Base-by-base conservation (phyloP, 495 filamentous ascomycete species). In the Trichodelitschia bisporula region DNA sequence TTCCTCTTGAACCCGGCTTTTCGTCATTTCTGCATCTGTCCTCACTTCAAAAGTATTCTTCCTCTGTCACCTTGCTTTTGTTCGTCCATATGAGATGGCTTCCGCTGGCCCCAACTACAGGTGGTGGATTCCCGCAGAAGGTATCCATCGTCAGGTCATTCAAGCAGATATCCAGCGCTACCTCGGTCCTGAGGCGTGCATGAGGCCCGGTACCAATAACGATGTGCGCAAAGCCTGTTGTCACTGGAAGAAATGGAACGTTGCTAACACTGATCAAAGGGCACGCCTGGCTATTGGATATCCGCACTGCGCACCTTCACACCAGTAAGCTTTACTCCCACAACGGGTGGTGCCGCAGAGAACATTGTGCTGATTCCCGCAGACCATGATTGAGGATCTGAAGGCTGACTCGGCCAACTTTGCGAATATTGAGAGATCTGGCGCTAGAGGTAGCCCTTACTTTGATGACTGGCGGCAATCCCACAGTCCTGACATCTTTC, bases 121-220 rank as follows among this genome's bases (percentile, higher is more conserved):
- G 9, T 54, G 50, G 50, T 91, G 89, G 50, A 68, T 84, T 32
- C 72, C 73, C 15, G 77, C 76, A 39, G 76, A 86, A 40, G 79
- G 80, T 43, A 92, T 92, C 50, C 74, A 77, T 51, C 67, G 82
- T 37, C 77, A 92, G 51, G 82, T 92, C 44, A 86, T 92, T 53
- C 77, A 79, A 46, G 75, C 80, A 47, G 80, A 92, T 55, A 84
- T 92, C 36, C 89, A 80, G 59, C 73, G 79, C 49, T 91, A 86
- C 47, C 67, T 92, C 35, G 82, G 80, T 40, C 77, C 77, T 45
- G 82, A 92, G 62, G 82, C 82, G 19, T 64, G 82, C 40, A 79
- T 86, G 41, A 69, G 75, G 49, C 82, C 80, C 35, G 78, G 77
- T 49, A 65, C 29, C 17, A 45, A 45, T 17, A 50, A 16, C 24